A percentile compares a stretch with the other conserved stretches of the same genome.
These are phyloP conservation scores for Filosporella fistucella DNA, from an alignment of 495 filamentous ascomycete genomes.

Conservation along the genomic window DNA sequence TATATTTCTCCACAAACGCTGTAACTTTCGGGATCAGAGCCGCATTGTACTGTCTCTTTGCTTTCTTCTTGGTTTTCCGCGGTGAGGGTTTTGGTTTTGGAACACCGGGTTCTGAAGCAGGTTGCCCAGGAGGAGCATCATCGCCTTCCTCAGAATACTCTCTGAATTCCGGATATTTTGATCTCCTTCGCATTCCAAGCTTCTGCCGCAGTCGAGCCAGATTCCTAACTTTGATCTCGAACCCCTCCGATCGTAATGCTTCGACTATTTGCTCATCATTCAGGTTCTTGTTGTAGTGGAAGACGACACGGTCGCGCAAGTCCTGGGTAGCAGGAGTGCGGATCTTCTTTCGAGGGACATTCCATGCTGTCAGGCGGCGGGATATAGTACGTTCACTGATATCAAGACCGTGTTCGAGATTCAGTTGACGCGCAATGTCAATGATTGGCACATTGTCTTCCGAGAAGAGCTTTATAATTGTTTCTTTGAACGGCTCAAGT, in stretches of 20 bases:
- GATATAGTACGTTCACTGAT: slow-evolving; percentile 23
- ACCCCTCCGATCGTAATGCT: slow-evolving; percentile 16
- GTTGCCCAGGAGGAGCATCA: slow-evolving; percentile 7
- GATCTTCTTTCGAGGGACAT: slow-evolving; percentile 19
- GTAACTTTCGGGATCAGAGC: slow-evolving; percentile 21
- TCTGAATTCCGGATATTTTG: slow-evolving; percentile 22
- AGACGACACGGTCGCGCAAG: slow-evolving; percentile 12
- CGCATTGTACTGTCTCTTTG: slow-evolving; percentile 13
- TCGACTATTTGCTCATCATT: slow-evolving; percentile 21
- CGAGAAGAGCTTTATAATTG: slow-evolving; percentile 18
- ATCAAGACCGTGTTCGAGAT: slow-evolving; percentile 19
- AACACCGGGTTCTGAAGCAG: neutral
- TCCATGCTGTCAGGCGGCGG: slow-evolving; percentile 19
- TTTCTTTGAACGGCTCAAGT: slow-evolving; percentile 20
- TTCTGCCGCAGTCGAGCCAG: slow-evolving; percentile 20
- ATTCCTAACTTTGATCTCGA: slow-evolving; percentile 16
- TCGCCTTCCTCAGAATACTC: slow-evolving; percentile 18
- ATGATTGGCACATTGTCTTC: slow-evolving; percentile 20
- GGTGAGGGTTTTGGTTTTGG: neutral
- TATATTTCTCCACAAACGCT: slow-evolving; percentile 47
- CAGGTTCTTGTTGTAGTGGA: slow-evolving; percentile 23
- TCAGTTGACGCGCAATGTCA: slow-evolving; percentile 20
- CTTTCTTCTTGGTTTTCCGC: slow-evolving; percentile 10
- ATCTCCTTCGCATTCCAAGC: slow-evolving; percentile 20
- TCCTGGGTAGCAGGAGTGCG: slow-evolving; percentile 13